phyloP scores from a whole-genome alignment of 73 alveolate genomes.

The Tetrahymena borealis region DNA sequence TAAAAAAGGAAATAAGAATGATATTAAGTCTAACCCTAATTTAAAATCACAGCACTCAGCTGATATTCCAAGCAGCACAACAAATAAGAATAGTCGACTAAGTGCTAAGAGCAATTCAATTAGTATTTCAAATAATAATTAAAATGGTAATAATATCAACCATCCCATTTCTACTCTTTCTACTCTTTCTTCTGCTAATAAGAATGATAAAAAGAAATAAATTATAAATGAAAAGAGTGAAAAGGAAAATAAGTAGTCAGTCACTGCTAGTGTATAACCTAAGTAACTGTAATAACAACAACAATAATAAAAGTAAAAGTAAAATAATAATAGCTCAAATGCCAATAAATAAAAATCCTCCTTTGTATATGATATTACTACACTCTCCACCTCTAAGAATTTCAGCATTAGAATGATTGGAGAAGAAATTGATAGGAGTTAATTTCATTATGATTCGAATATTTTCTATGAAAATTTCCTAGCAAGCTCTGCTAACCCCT shows the following conservation, averaged over 20 bases:
- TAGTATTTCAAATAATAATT: neutral
- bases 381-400: conserved; percentile 3
- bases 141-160: neutral
- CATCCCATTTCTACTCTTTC: neutral
- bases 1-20: neutral
- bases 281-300: neutral
- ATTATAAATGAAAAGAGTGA: neutral
- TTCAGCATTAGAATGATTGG: conserved; percentile 16
- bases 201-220: neutral
- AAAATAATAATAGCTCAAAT: neutral
- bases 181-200: neutral
- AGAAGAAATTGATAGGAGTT: neutral
- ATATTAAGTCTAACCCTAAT: neutral
- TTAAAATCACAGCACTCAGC: neutral
- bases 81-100: neutral
- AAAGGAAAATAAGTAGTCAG: neutral
- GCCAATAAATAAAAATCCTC: neutral
- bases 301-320: neutral
- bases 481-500: conserved; percentile 12
- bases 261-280: no score
- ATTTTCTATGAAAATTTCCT: neutral
- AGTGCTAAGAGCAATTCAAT: neutral
- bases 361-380: conserved; percentile 13
- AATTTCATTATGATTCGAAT: conserved; percentile 26
- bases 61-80: neutral